A percentile compares a stretch with the other conserved stretches of the same genome.
Conservation (phyloP, 345 rosid species). For the Brassica juncea region DNA sequence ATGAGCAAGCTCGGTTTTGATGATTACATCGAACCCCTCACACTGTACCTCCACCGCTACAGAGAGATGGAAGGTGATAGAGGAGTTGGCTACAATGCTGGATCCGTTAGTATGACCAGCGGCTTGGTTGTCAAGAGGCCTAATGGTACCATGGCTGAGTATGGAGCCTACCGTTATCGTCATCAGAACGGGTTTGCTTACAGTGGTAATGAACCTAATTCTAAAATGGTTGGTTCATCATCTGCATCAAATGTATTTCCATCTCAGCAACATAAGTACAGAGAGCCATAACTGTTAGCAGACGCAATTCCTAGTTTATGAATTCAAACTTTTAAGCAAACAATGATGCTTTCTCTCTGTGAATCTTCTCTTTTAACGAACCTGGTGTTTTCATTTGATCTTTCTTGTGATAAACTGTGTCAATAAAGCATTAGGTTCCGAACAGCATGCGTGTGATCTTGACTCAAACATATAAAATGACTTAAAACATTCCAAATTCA, state of each 20-base stretch:
- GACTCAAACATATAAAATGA: conserved; percentile 22
- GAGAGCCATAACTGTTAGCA: conserved; percentile 26
- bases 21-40: conserved; percentile 81
- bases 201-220: conserved; percentile 19
- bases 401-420: conserved; percentile 13
- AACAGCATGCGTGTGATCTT: conserved; percentile 6
- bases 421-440: conserved; percentile 27
- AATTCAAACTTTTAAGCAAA: conserved; percentile 18
- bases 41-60: conserved; percentile 71
- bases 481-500: conserved; percentile 8
- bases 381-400: not conserved
- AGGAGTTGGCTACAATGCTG: conserved; percentile 38
- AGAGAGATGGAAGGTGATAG: conserved; percentile 77
- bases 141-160: conserved; percentile 42
- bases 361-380: not conserved
- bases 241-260: conserved; percentile 35
- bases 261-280: conserved; percentile 34
- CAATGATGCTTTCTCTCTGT: conserved; percentile 20
- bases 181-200: conserved; percentile 46
- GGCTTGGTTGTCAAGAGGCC: conserved; percentile 61
- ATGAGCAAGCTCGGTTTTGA: conserved; percentile 96
- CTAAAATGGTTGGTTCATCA: conserved; percentile 37
- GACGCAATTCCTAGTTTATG: conserved; percentile 16
- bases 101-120: conserved; percentile 46
- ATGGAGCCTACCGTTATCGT: conserved; percentile 47